Conservation (phyloP, 176 grass and related monocot species). For the Eleusine indica region DNA sequence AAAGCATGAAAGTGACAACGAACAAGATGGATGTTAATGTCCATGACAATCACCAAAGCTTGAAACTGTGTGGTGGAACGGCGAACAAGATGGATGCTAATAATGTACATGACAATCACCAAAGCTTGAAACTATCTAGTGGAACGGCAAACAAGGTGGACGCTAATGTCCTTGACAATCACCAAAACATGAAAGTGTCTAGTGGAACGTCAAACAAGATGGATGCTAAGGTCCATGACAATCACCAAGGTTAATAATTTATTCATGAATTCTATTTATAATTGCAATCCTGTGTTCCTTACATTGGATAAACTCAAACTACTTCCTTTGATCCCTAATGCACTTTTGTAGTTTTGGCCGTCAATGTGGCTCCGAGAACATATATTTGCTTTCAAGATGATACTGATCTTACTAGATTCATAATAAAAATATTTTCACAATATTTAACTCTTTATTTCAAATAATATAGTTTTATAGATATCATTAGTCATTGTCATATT, state of each 20-base stretch:
- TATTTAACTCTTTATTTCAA: too few relatives aligned
- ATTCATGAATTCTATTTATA: not conserved
- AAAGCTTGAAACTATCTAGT: not conserved
- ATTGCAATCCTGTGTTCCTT: not conserved
- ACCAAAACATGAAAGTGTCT: not conserved
- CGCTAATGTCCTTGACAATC: not conserved
- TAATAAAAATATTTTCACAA: too few relatives aligned
- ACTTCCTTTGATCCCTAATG: not conserved
- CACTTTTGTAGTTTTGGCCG: not conserved
- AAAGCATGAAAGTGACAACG: not conserved
- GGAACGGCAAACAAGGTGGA: not conserved
- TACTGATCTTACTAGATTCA: too few relatives aligned
- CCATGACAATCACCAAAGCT: not conserved
- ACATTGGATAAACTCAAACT: not conserved
- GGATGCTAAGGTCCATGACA: conserved; percentile 3
- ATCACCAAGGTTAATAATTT: conserved; percentile 24
- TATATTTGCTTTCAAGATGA: not conserved
- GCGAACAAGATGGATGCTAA: not conserved
- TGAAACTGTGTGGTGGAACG: not conserved
- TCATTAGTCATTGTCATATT: not conserved
- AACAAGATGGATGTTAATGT: conserved; percentile 19
- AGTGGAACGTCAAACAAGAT: not conserved
- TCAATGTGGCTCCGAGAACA: not conserved
- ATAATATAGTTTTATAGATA: not conserved
- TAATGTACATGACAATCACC: not conserved